Evolutionary conservation across 2,329 filamentous ascomycete genomes (phyloP), one percentile per base, ranked within the genome.

Genomic region (Alternaria longipes): DNA sequence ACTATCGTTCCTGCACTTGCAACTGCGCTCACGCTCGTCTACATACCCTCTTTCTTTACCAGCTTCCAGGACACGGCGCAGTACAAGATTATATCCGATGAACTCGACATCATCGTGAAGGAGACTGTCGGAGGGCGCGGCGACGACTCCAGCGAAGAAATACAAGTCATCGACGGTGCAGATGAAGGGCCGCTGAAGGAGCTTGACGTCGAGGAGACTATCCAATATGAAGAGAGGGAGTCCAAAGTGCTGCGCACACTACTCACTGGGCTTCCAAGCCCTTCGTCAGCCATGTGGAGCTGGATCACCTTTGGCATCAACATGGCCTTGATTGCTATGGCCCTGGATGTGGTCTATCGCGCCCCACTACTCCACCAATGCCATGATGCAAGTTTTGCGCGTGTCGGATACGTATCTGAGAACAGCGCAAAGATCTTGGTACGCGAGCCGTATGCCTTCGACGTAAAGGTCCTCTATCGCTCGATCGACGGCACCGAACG

Each of bases 401-500:
- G 95, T 8, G 83, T 97, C 16, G 95, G 95, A 26, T 94, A 94
- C 76, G 90, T 98, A 28, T 97, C 93, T 5, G 86, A 91, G 18
- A 87, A 84, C 0, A 90, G 90, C 57, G 95, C 93, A 22, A 93
- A 89, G 62, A 85, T 99, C 40, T 81, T 99, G 28, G 84, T 99
- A 47, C 87, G 95, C 59, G 95, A 98, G 78, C 93, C 95, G 1
- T 87, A 97, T 68, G 84, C 87, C 53, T 76, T 85, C 34, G 88
- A 91, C 69, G 86, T 97, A 74, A 85, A 64, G 51, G 70, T 75
- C 14, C 63, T 70, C 18, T 79, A 78, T 53, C 71, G 76, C 9
- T 72, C 74, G 0, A 64, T 77, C 22, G 71, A 76, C 36, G 65
- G 72, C 7, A 51, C 59, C 3, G 54, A 65, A 51, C 68, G 70